Percentiles rank a stretch among this genome's conserved stretches.
These are phyloP conservation scores for Heterotrichella gracilis DNA, from an alignment of 352 stramenopile genomes.

Conservation along the genomic window DNA sequence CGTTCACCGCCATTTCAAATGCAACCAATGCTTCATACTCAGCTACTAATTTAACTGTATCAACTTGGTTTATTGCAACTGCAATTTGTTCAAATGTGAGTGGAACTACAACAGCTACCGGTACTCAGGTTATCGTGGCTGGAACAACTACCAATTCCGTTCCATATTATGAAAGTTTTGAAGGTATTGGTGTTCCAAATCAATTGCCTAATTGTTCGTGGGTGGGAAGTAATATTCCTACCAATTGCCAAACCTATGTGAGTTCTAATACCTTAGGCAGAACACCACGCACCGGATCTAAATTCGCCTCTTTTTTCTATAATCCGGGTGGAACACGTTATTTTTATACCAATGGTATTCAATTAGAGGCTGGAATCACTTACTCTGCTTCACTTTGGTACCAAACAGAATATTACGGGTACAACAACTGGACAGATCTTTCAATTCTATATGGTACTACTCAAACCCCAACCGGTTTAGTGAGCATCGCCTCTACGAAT, in stretches of 20 bases:
- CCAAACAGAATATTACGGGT: neutral
- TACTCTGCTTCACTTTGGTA: neutral
- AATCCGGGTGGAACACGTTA: neutral
- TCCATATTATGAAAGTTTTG: slow-evolving; percentile 8
- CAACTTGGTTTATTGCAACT: neutral
- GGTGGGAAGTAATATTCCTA: neutral
- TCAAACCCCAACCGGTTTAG: neutral
- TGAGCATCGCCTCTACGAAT: neutral
- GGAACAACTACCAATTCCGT: neutral
- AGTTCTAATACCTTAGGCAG: neutral
- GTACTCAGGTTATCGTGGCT: neutral
- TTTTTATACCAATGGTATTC: slow-evolving; percentile 5
- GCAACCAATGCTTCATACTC: neutral
- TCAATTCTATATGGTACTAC: neutral
- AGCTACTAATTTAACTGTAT: neutral
- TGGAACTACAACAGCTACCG: neutral
- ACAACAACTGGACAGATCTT: neutral
- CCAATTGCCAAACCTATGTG: neutral
- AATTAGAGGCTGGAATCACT: neutral
- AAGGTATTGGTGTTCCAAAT: neutral
- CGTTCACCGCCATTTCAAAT: neutral
- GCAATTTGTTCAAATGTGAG: neutral
- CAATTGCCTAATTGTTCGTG: neutral
- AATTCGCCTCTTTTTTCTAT: neutral
- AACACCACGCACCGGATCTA: neutral